Percentiles rank a stretch among this genome's conserved stretches.
Evolutionary conservation across 2,329 filamentous ascomycete genomes (phyloP).

Genomic region (Pezicula rhizophila): DNA sequence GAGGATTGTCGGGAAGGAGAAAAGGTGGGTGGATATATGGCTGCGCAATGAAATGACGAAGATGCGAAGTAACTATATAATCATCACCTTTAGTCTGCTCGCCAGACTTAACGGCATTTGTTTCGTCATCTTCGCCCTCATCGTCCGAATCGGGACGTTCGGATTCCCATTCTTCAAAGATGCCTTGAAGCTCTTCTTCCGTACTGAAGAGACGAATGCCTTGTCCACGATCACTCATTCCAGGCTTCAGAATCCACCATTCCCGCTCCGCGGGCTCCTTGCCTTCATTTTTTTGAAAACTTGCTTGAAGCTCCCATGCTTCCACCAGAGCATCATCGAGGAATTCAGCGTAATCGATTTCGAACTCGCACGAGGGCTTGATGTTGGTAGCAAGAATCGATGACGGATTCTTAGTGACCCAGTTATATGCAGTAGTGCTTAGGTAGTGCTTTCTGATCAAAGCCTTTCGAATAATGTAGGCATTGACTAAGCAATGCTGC

Average conservation of each 20-base stretch:
- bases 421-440: slow-evolving; percentile 74
- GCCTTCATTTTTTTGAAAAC: slow-evolving; percentile 62
- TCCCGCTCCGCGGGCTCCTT: slow-evolving; percentile 42
- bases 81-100: slow-evolving; percentile 34
- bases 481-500: slow-evolving; percentile 65
- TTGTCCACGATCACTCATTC: slow-evolving; percentile 94
- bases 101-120: slow-evolving; percentile 23
- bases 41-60: slow-evolving; percentile 93
- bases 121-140: slow-evolving; percentile 40
- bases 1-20: slow-evolving; percentile 55
- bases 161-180: slow-evolving; percentile 89
- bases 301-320: slow-evolving; percentile 78
- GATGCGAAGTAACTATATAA: slow-evolving; percentile 75
- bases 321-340: slow-evolving; percentile 89
- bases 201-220: slow-evolving; percentile 86
- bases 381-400: slow-evolving; percentile 65
- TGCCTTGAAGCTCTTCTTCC: slow-evolving; percentile 73
- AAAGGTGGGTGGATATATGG: slow-evolving; percentile 90
- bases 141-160: slow-evolving; percentile 59
- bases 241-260: slow-evolving; percentile 98
- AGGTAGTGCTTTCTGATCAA: slow-evolving; percentile 95
- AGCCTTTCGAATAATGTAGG: slow-evolving; percentile 93
- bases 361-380: slow-evolving; percentile 76
- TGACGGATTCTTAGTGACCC: slow-evolving; percentile 75
- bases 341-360: slow-evolving; percentile 95